Evolutionary conservation across 2,329 filamentous ascomycete genomes (phyloP).

Genomic region (Colletotrichum noveboracense): DNA sequence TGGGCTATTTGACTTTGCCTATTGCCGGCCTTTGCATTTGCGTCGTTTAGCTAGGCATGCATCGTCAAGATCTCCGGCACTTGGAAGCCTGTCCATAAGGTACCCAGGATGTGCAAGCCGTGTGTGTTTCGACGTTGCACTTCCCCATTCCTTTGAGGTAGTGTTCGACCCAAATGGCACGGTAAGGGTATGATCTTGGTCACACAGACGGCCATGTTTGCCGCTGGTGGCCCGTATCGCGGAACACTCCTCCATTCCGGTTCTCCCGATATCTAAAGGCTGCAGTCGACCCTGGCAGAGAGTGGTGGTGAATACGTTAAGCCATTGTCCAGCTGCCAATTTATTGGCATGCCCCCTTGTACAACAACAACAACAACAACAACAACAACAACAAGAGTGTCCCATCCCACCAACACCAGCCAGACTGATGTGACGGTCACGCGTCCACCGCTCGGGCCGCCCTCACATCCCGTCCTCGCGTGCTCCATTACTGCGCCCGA

Average conservation of each 20-base stretch:
- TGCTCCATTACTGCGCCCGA: not conserved
- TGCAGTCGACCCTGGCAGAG: not conserved
- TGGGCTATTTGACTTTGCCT: not conserved
- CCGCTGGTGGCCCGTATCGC: not conserved
- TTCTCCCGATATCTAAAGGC: not conserved
- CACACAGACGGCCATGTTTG: not conserved
- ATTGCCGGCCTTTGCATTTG: not conserved
- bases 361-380: not conserved
- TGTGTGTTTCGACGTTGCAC: not conserved
- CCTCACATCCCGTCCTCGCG: not conserved
- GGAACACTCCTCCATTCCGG: not conserved
- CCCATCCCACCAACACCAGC: not conserved
- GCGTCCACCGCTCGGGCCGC: conserved; percentile 8
- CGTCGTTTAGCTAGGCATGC: not conserved
- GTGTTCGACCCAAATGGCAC: not conserved
- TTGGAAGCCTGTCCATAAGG: not conserved
- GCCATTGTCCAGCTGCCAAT: not conserved
- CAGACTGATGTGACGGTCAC: not conserved
- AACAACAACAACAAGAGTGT: not conserved
- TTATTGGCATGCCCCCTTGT: not conserved
- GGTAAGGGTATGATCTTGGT: not conserved
- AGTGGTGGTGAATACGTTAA: not conserved
- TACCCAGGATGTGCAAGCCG: not conserved
- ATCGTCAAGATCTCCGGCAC: not conserved
- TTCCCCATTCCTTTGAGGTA: not conserved